Evolutionary conservation across 1,284 basidiomycete species (phyloP).

Genomic region (Ganoderma sinense): DNA sequence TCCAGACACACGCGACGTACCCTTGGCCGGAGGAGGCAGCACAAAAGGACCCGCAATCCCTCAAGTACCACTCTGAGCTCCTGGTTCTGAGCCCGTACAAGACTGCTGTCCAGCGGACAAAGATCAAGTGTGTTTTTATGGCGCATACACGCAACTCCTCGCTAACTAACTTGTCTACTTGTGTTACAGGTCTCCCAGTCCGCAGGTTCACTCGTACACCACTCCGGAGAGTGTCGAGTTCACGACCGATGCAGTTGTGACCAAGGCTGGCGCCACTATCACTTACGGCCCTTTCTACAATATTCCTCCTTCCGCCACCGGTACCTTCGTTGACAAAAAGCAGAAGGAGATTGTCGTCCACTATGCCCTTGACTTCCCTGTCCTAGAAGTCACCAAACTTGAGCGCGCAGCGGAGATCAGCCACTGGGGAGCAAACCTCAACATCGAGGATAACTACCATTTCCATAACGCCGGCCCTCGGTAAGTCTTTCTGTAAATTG

Average conservation of each 20-base stretch:
- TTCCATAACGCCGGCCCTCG: slow-evolving; percentile 89
- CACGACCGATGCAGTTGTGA: slow-evolving; percentile 62
- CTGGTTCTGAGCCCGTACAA: slow-evolving; percentile 86
- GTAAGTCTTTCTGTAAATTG: slow-evolving; percentile 55
- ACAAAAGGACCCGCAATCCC: slow-evolving; percentile 83
- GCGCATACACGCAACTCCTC: neutral
- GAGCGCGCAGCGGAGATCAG: slow-evolving; percentile 89
- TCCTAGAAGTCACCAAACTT: slow-evolving; percentile 79
- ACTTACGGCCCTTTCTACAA: slow-evolving; percentile 90
- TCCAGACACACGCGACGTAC: slow-evolving; percentile 77
- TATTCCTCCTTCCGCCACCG: slow-evolving; percentile 67
- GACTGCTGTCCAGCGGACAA: slow-evolving; percentile 85
- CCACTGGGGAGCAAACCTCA: slow-evolving; percentile 96
- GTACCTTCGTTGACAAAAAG: slow-evolving; percentile 62
- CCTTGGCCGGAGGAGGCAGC: slow-evolving; percentile 79
- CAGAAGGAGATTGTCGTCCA: slow-evolving; percentile 80
- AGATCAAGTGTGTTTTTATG: slow-evolving; percentile 69
- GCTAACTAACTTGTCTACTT: neutral
- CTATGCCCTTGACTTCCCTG: slow-evolving; percentile 83
- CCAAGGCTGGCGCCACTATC: slow-evolving; percentile 82
- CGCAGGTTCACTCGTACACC: slow-evolving; percentile 75
- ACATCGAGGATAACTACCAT: slow-evolving; percentile 89
- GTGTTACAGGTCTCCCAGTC: slow-evolving; percentile 63
- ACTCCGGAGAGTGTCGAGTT: slow-evolving; percentile 67
- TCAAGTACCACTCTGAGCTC: slow-evolving; percentile 80